Conservation (phyloP, 768 basidiomycete genomes). For the Psilocybe azurescens region DNA sequence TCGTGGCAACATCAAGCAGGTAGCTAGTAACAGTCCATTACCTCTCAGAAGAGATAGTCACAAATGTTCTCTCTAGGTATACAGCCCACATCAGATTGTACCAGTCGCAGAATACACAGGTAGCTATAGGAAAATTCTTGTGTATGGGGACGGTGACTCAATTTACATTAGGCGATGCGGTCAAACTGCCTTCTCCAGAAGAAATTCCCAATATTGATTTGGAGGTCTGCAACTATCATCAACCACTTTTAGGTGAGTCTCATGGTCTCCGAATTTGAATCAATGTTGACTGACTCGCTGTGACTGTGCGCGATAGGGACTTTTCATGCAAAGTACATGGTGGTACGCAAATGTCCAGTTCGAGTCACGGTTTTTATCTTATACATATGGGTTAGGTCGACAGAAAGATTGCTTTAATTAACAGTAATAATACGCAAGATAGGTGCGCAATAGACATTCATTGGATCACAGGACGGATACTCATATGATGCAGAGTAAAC, state of each 20-base stretch:
- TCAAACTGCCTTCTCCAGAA: slow-evolving; percentile 10
- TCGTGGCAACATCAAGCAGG: slow-evolving; percentile 17
- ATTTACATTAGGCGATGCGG: slow-evolving; percentile 9
- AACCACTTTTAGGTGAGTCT: slow-evolving; percentile 9
- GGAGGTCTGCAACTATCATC: slow-evolving; percentile 19
- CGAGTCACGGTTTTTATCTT: too few relatives aligned
- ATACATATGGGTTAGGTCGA: slow-evolving; percentile 4
- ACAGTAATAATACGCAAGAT: slow-evolving; percentile 19
- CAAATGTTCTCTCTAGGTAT: background rate
- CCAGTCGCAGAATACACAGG: slow-evolving; percentile 16
- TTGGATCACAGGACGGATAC: background rate
- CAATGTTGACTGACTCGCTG: too few relatives aligned
- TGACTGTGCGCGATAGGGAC: slow-evolving; percentile 1
- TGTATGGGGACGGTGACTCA: background rate
- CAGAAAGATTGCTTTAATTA: slow-evolving; percentile 16
- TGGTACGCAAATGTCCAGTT: background rate
- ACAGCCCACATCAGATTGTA: slow-evolving; percentile 15
- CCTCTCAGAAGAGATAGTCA: too few relatives aligned
- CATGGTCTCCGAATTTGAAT: background rate
- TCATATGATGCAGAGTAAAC: slow-evolving; percentile 6
- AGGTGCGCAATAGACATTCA: background rate
- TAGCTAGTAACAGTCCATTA: background rate
- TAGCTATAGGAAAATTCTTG: background rate
- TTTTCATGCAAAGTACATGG: slow-evolving; percentile 17
- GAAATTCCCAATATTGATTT: slow-evolving; percentile 16